These are phyloP conservation scores for Exophiala phaeomuriformis DNA, from an alignment of 2,329 filamentous ascomycete genomes.

Conservation along the genomic window DNA sequence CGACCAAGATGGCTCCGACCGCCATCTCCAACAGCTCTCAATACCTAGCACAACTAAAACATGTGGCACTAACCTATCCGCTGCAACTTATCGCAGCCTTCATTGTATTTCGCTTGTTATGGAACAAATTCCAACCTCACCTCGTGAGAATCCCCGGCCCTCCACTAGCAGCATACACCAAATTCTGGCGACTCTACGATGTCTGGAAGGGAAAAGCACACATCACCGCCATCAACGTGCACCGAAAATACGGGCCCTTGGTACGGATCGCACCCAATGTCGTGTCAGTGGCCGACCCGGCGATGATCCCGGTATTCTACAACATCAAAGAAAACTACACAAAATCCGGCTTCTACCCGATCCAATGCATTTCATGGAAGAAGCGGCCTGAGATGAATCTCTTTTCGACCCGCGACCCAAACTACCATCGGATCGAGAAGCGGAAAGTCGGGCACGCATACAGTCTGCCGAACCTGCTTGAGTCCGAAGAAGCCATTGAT, in stretches of 20 bases:
- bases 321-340: conserved; percentile 24
- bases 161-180: conserved; percentile 59
- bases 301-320: conserved; percentile 20
- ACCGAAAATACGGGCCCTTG: conserved; percentile 64
- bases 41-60: conserved; percentile 1
- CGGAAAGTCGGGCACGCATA: conserved; percentile 23
- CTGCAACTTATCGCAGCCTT: conserved; percentile 4
- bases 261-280: conserved; percentile 68
- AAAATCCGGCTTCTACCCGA: conserved; percentile 22
- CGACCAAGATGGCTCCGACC: conserved; percentile 2
- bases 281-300: conserved; percentile 65
- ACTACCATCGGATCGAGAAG: conserved; percentile 51
- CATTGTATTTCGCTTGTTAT: conserved; percentile 8
- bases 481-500: conserved; percentile 28
- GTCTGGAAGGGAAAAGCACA: conserved; percentile 59
- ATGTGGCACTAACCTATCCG: conserved; percentile 1
- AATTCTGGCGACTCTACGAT: conserved; percentile 68
- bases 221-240: conserved; percentile 58
- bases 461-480: conserved; percentile 26
- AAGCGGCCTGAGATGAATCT: conserved; percentile 63
- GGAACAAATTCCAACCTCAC: conserved; percentile 17
- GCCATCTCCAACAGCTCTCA: not conserved
- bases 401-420: conserved; percentile 67
- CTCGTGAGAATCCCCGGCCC: conserved; percentile 52
- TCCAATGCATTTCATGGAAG: conserved; percentile 35